Evolutionary conservation across 805 yeast species (phyloP).

Genomic region (Jamesozyma rosinii): DNA sequence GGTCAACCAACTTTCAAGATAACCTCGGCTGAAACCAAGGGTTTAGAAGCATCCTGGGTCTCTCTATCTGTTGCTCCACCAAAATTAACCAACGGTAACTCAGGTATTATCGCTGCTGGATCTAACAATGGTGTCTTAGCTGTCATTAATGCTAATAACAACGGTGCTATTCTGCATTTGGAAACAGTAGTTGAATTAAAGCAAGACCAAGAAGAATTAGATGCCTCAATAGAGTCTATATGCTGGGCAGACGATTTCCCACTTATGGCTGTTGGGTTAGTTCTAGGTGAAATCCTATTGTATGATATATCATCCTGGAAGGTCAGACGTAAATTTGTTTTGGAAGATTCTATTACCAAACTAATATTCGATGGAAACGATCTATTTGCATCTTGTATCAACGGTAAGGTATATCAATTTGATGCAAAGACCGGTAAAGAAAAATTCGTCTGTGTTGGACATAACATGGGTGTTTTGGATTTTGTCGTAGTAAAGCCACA

Average conservation of each 20-base stretch:
- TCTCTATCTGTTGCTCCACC: conserved; percentile 39
- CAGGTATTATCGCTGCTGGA: conserved; percentile 63
- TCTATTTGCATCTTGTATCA: conserved; percentile 67
- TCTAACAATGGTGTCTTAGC: conserved; percentile 80
- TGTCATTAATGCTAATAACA: conserved; percentile 59
- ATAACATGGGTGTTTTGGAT: conserved; percentile 87
- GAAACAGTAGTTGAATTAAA: conserved; percentile 55
- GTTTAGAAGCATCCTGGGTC: conserved; percentile 83
- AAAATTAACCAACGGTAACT: conserved; percentile 37
- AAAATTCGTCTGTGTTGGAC: conserved; percentile 77
- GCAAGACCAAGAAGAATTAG: conserved; percentile 48
- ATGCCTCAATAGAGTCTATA: conserved; percentile 70
- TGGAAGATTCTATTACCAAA: conserved; percentile 80
- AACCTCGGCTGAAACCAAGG: conserved; percentile 57
- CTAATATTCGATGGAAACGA: conserved; percentile 51
- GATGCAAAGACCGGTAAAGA: conserved; percentile 81
- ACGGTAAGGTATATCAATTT: conserved; percentile 79
- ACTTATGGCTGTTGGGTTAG: conserved; percentile 78
- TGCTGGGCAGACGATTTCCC: conserved; percentile 63
- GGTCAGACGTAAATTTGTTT: conserved; percentile 57
- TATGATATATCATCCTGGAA: conserved; percentile 84
- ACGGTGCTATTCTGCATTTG: conserved; percentile 57
- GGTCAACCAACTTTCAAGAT: conserved; percentile 61
- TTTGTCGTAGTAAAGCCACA: conserved; percentile 53
- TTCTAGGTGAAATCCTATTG: conserved; percentile 74